Evolutionary conservation across 2,329 filamentous ascomycete species (phyloP), one percentile per base, ranked within the genome.

Genomic region (Phialemoniopsis sp.): DNA sequence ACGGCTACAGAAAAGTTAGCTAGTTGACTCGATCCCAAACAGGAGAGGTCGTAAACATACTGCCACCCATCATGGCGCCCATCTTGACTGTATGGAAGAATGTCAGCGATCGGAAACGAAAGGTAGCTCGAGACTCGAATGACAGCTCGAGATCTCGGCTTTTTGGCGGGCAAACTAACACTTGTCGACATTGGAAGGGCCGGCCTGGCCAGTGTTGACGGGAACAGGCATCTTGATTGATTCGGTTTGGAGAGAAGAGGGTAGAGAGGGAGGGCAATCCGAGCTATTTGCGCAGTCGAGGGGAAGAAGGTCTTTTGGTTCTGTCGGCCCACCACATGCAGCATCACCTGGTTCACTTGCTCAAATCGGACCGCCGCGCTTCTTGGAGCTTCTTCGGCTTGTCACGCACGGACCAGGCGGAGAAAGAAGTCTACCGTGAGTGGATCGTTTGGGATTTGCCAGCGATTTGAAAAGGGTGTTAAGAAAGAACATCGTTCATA

Each of bases 51-150:
- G n/a, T n/a, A n/a, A n/a, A 79, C 89, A 56, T 86, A 97, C 91
- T 94, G 62, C 89, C 88, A 53, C 93, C 93, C 89, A 97, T 97
- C 84, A 98, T 84, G 47, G 87, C 89, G 54, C 93, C 93, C 89
- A 97, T 96, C 75, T 95, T 96, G 64, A 90, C 89, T 95, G 61
- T 51, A 39, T 10, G 15, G 13, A 18, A 3, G 51, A 42, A 43
- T 42, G 56, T 60, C 55, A 62, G 59, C 49, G 41, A 10, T 26
- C 10, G 21, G 21, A 26, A 10, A 26, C 21, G 21, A n/a, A n/a
- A n/a, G n/a, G n/a, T n/a, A n/a, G n/a, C n/a, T n/a, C n/a, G n/a
- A n/a, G n/a, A n/a, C n/a, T n/a, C n/a, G n/a, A n/a, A n/a, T n/a
- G n/a, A n/a, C n/a, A n/a, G n/a, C n/a, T n/a, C n/a, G n/a, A n/a